Percentiles rank a stretch among this genome's conserved stretches.
Conservation (phyloP, 495 filamentous ascomycete genomes). For the Neurospora sp. region DNA sequence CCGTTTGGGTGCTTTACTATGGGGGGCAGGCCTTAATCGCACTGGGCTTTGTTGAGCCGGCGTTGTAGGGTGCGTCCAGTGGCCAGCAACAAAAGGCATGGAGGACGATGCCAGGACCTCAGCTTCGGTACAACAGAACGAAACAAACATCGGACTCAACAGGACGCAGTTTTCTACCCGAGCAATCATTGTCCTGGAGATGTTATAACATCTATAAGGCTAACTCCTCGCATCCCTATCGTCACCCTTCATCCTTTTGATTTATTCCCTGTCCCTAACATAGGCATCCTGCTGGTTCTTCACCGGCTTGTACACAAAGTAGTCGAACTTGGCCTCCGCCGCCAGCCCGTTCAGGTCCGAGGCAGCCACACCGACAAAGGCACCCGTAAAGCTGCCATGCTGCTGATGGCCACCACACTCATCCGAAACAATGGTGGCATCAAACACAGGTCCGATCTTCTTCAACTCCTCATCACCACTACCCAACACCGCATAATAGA, state of each 20-base stretch:
- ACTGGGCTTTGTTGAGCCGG: constrained; percentile 5
- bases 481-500: constrained; percentile 35
- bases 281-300: constrained; percentile 39
- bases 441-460: constrained; percentile 40
- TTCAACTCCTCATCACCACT: constrained; percentile 28
- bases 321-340: constrained; percentile 37
- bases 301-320: constrained; percentile 40
- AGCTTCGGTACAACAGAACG: not conserved
- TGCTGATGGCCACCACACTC: constrained; percentile 47
- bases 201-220: not conserved
- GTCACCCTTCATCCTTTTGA: not conserved
- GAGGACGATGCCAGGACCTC: not conserved
- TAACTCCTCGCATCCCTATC: not conserved
- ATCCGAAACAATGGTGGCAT: constrained; percentile 43
- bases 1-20: constrained; percentile 22
- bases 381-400: constrained; percentile 48
- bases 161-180: not conserved
- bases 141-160: not conserved
- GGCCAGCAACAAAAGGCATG: not conserved
- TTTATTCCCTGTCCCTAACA: constrained; percentile 4
- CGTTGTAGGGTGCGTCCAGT: not conserved
- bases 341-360: constrained; percentile 44
- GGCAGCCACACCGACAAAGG: constrained; percentile 45
- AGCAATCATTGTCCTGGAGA: not conserved
- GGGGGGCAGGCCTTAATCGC: constrained; percentile 21